Evolutionary conservation across 139 green algal genomes (phyloP).

Genomic region (Microglena sp.): DNA sequence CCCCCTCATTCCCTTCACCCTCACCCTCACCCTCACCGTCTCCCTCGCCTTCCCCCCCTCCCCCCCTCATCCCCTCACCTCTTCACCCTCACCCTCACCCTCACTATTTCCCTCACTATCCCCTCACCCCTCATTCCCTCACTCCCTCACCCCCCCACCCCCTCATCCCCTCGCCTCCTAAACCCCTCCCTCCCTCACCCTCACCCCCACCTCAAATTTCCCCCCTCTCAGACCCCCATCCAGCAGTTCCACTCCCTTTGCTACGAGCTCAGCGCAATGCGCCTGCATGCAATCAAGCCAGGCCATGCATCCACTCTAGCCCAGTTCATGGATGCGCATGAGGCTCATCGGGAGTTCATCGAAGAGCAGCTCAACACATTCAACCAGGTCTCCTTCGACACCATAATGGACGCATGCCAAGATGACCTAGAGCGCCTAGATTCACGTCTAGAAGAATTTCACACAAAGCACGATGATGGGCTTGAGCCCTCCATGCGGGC

Average conservation of each 20-base stretch:
- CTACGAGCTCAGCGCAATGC: conserved; percentile 37
- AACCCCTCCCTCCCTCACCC: neutral
- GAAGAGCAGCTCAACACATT: too few species aligned
- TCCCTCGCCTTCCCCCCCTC: too few species aligned
- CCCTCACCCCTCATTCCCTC: neutral
- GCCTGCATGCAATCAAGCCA: conserved; percentile 48
- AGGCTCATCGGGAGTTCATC: conserved; percentile 17
- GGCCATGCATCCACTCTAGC: conserved; percentile 39
- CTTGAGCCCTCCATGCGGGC: conserved; percentile 2
- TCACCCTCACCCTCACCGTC: too few species aligned
- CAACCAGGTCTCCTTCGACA: too few species aligned
- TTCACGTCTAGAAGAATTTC: conserved; percentile 42
- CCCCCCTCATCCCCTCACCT: too few species aligned
- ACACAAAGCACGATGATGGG: conserved; percentile 33
- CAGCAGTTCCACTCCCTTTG: conserved; percentile 40
- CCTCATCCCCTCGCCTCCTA: neutral
- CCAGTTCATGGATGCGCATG: conserved; percentile 43
- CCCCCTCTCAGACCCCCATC: conserved; percentile 5
- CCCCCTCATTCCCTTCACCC: too few species aligned
- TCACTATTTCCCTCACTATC: neutral
- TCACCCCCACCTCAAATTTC: neutral
- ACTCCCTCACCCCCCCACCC: neutral
- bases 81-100: too few species aligned
- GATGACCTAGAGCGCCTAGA: conserved; percentile 50
- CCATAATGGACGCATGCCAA: conserved; percentile 44